A percentile compares a stretch with the other conserved stretches of the same genome.
phyloP scores from a whole-genome alignment of 1,284 basidiomycete species.

The Apiotrichum gracile region DNA sequence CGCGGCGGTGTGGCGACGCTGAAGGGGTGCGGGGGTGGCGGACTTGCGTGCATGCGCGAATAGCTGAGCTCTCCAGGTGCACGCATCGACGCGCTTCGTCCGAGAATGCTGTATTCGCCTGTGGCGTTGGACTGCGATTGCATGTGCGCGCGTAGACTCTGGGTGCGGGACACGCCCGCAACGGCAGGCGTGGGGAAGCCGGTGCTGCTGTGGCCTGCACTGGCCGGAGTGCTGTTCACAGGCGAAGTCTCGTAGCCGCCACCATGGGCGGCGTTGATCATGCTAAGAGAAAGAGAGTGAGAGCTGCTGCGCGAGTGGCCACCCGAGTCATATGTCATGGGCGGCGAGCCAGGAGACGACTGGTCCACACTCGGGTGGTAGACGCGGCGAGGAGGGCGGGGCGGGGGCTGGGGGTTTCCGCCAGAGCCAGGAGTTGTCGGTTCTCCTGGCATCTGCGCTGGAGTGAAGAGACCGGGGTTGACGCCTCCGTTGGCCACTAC shows the following conservation, averaged over 20 bases:
- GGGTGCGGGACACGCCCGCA: slow-evolving; percentile 36
- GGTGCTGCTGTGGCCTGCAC: slow-evolving; percentile 5
- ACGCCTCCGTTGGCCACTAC: slow-evolving; percentile 4
- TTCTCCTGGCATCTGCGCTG: background rate
- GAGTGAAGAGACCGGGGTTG: slow-evolving; percentile 19
- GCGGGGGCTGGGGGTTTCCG: slow-evolving; percentile 24
- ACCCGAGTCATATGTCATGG: slow-evolving; percentile 13
- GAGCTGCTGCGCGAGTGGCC: slow-evolving; percentile 29
- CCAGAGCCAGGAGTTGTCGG: background rate
- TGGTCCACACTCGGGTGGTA: slow-evolving; percentile 17
- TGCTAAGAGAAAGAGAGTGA: slow-evolving; percentile 36
- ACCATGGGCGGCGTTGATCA: slow-evolving; percentile 14
- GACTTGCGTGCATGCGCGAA: slow-evolving; percentile 6
- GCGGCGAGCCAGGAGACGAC: slow-evolving; percentile 4
- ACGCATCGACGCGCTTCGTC: slow-evolving; percentile 37
- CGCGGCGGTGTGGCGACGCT: slow-evolving; percentile 38
- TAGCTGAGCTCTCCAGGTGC: slow-evolving; percentile 30
- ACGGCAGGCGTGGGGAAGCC: slow-evolving; percentile 3
- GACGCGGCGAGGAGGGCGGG: slow-evolving; percentile 36
- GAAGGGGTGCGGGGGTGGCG: slow-evolving; percentile 27
- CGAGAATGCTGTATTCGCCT: slow-evolving; percentile 21
- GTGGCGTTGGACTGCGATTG: slow-evolving; percentile 28
- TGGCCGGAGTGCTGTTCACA: slow-evolving; percentile 6
- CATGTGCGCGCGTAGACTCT: slow-evolving; percentile 33
- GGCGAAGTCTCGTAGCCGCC: slow-evolving; percentile 9